Conservation (phyloP, 495 filamentous ascomycete genomes). For the Aspergillus cavernicola region DNA sequence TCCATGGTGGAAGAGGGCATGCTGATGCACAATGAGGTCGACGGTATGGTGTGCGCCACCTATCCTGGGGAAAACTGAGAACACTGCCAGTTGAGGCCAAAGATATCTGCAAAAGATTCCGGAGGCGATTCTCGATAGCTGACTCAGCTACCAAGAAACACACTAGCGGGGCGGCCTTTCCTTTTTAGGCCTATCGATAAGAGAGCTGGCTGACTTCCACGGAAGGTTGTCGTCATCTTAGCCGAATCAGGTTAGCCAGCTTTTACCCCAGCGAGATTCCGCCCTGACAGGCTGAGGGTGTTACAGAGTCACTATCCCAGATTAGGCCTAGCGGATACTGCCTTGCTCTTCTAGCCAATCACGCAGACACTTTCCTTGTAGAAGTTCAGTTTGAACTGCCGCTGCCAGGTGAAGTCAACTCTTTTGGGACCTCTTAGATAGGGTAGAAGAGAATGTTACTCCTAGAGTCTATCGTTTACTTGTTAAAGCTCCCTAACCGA, state of each 20-base stretch:
- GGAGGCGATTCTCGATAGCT: constrained; percentile 28
- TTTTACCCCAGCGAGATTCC: background rate
- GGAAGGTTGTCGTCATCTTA: constrained; percentile 19
- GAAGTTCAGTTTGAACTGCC: no score
- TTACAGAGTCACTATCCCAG: background rate
- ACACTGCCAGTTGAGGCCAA: background rate
- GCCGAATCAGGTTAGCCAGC: background rate
- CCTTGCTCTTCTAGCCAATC: no score
- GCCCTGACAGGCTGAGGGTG: background rate
- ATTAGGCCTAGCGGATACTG: background rate
- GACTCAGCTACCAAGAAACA: constrained; percentile 20
- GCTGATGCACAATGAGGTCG: background rate
- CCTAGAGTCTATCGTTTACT: no score
- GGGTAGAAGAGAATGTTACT: no score
- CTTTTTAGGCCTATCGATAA: constrained; percentile 17
- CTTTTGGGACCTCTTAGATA: no score
- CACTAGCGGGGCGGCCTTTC: constrained; percentile 17
- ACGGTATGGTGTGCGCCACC: constrained; percentile 2
- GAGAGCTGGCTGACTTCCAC: no score
- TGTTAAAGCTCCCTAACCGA: no score
- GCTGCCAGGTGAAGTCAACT: no score
- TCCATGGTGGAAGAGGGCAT: constrained; percentile 29
- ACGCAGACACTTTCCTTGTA: no score
- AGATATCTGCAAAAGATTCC: constrained; percentile 19
- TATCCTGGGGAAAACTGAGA: background rate